Base-by-base conservation (phyloP, 768 basidiomycete genomes). In the Coprinopsis cinerea region DNA sequence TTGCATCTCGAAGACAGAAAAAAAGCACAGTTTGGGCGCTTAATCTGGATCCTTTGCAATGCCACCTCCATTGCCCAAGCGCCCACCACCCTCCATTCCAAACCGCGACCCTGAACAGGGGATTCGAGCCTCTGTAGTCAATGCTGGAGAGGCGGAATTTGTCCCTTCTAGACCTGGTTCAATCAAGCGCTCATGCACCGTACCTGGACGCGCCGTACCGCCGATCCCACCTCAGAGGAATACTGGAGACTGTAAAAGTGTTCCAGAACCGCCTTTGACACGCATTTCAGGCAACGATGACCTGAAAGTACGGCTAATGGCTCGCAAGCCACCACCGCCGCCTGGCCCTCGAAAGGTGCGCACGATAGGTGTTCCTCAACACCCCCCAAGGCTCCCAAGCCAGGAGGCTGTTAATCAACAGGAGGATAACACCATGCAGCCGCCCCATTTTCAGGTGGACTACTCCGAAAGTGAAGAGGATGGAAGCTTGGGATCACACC, bases 161-260 rank as follows among this genome's bases (percentile, higher is more conserved):
- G 30, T 49, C 56, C 53, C 45, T 49, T 42, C 34, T 47, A 32
- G 30, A 32, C 30, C 30, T 32, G 30, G 30, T 15, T 32, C n/a
- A n/a, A n/a, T 32, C 15, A 7, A 32, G 9, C 30, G 30, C 7
- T 32, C 30, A 32, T 32, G 9, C 30, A 32, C 30, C 15, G 30
- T 39, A 20, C 37, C 52, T 49, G 51, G 42, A 23, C 53, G 59
- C 58, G 54, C 47, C 61, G 60, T 58, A 58, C 39, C 53, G 39
- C 47, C 44, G 48, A 57, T 58, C 52, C 50, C 49, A 35, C 15
- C 14, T 25, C 28, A 26, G 13, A 51, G 39, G 20, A 42, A 49
- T 44, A 45, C 40, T 36, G 32, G 42, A 46, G 48, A 22, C 14
- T 35, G 26, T 23, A 37, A 26, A 44, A 17, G 37, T 17, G 17